Conservation (phyloP, 805 yeast genomes). For the Kodamaea fukazawae region DNA sequence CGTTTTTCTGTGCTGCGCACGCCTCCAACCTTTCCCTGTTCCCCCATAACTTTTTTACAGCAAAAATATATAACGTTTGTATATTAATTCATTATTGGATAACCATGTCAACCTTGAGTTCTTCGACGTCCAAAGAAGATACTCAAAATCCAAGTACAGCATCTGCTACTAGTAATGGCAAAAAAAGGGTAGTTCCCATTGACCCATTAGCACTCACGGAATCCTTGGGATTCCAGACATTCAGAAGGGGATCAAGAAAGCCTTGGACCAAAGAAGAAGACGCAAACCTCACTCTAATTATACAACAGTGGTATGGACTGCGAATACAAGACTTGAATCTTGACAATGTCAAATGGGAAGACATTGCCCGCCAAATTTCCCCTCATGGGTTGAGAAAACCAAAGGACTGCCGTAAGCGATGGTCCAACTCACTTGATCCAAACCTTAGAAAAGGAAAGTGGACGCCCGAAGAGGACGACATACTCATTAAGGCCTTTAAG, state of each 20-base stretch:
- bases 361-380: constrained; percentile 42
- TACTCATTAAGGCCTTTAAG: constrained; percentile 59
- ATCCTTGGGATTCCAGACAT: constrained; percentile 71
- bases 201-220: constrained; percentile 63
- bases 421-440: constrained; percentile 87
- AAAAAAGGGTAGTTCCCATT: constrained; percentile 25
- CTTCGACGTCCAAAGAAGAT: too few relatives aligned
- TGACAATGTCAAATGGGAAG: constrained; percentile 61
- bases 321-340: constrained; percentile 20
- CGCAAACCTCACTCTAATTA: constrained; percentile 40
- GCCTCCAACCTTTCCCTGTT: too few relatives aligned
- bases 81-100: too few relatives aligned
- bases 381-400: constrained; percentile 54
- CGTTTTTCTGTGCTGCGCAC: too few relatives aligned
- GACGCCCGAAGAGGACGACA: constrained; percentile 77
- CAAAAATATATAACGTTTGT: too few relatives aligned
- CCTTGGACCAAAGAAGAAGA: constrained; percentile 84
- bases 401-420: constrained; percentile 82
- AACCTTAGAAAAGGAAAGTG: constrained; percentile 78
- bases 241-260: constrained; percentile 57
- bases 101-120: too few relatives aligned
- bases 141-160: too few relatives aligned
- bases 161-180: not conserved
- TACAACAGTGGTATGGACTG: constrained; percentile 34
- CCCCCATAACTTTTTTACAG: too few relatives aligned